These are phyloP conservation scores for Fusarium robinianum DNA, from an alignment of 2,329 filamentous ascomycete genomes.

Conservation along the genomic window DNA sequence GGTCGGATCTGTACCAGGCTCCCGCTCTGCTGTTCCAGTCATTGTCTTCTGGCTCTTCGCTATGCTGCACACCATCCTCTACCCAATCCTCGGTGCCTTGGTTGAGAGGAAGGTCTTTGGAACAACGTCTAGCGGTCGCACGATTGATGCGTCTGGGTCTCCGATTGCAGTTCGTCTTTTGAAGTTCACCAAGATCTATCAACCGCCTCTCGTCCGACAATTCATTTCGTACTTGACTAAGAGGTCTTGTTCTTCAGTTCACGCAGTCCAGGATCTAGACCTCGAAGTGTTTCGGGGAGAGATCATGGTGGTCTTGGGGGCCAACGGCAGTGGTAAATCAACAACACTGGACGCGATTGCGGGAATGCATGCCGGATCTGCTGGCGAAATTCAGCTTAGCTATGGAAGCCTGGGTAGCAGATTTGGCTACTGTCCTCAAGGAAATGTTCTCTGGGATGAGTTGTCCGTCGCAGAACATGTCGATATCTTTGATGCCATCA, in stretches of 20 bases:
- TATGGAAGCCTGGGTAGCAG: slow-evolving; percentile 18
- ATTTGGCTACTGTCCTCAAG: slow-evolving; percentile 10
- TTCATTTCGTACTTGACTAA: background rate
- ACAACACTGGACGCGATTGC: slow-evolving; percentile 82
- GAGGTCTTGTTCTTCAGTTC: slow-evolving; percentile 52
- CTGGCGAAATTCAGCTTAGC: background rate
- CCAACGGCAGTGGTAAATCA: slow-evolving; percentile 82
- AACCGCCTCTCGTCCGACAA: slow-evolving; percentile 43
- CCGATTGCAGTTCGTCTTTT: background rate
- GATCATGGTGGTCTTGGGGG: slow-evolving; percentile 78
- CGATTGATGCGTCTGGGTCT: background rate
- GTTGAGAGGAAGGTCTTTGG: background rate
- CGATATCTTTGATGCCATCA: slow-evolving; percentile 6
- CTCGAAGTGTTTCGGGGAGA: slow-evolving; percentile 73
- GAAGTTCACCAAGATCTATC: slow-evolving; percentile 66
- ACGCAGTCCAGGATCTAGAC: slow-evolving; percentile 72
- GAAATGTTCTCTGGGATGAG: slow-evolving; percentile 17
- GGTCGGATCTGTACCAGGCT: background rate
- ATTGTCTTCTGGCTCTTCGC: slow-evolving; percentile 3
- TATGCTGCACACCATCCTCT: background rate
- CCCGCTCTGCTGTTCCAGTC: background rate
- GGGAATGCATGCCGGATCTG: slow-evolving; percentile 59
- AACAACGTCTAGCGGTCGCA: background rate
- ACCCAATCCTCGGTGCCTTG: background rate
- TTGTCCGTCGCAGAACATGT: slow-evolving; percentile 11